A percentile compares a stretch with the other conserved stretches of the same genome.
Conservation (phyloP, 257 asterid genomes). For the Lithospermum erythrorhizon region DNA sequence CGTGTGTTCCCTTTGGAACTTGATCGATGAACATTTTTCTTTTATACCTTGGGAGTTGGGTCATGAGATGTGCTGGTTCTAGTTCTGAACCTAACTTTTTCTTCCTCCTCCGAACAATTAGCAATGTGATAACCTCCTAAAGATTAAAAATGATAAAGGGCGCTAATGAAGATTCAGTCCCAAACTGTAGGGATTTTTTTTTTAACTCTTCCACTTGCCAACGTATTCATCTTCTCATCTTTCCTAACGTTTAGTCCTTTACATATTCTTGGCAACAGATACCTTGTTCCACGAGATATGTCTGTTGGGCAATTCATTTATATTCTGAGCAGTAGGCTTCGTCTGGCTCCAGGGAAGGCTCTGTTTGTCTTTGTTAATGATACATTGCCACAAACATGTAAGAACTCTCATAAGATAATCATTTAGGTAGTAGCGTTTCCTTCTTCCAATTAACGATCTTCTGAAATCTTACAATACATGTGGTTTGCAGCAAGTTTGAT, state of each 20-base stretch:
- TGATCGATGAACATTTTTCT: too few relatives aligned
- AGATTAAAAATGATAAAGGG: neutral
- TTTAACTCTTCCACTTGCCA: too few relatives aligned
- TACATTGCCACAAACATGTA: slow-evolving; percentile 93
- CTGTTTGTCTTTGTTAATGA: slow-evolving; percentile 73
- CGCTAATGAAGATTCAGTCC: neutral
- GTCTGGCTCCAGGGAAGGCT: slow-evolving; percentile 84
- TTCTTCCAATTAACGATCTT: neutral
- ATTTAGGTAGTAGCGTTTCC: neutral
- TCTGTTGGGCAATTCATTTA: slow-evolving; percentile 85
- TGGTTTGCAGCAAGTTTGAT: slow-evolving; percentile 60
- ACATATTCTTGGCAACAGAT: slow-evolving; percentile 30
- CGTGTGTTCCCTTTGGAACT: too few relatives aligned
- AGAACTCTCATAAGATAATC: slow-evolving; percentile 7
- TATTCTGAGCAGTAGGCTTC: slow-evolving; percentile 75
- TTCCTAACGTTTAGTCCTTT: neutral
- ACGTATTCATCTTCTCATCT: too few relatives aligned
- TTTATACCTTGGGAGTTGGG: neutral
- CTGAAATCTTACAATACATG: neutral
- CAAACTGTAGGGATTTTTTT: neutral
- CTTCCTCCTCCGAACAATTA: neutral
- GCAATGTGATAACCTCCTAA: too few relatives aligned
- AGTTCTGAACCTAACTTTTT: too few relatives aligned
- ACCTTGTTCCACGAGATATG: slow-evolving; percentile 95
- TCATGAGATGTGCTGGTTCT: too few relatives aligned